Conservation (phyloP, 164 flowering plant species). For the Houttuynia cordata region DNA sequence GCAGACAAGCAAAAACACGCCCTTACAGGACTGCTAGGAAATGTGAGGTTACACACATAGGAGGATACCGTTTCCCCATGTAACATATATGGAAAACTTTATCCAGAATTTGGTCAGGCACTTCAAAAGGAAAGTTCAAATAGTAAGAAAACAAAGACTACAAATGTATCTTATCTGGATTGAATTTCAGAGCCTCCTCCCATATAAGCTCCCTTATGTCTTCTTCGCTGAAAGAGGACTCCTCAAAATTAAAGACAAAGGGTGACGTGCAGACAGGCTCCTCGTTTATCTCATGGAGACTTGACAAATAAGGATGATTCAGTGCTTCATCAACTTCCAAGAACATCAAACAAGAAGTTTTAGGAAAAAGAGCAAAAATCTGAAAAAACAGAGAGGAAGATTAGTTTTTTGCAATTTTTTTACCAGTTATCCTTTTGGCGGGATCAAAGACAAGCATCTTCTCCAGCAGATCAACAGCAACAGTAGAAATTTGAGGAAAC, state of each 20-base stretch:
- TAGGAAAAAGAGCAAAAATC: neutral
- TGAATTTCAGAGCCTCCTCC: slow-evolving; percentile 56
- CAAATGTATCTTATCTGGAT: slow-evolving; percentile 25
- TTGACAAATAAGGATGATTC: slow-evolving; percentile 57
- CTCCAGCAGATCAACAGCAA: slow-evolving; percentile 77
- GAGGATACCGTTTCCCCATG: no score
- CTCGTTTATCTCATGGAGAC: slow-evolving; percentile 88
- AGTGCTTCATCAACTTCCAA: slow-evolving; percentile 73
- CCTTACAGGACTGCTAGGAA: no score
- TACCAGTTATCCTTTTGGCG: slow-evolving; percentile 79
- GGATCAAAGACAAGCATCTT: slow-evolving; percentile 96
- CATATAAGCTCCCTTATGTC: slow-evolving; percentile 81
- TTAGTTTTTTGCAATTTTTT: neutral
- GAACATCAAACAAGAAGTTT: neutral
- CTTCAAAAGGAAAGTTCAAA: neutral
- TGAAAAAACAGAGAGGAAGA: neutral
- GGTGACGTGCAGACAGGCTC: slow-evolving; percentile 74
- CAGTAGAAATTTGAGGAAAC: slow-evolving; percentile 52
- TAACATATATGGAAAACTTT: no score
- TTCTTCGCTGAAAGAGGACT: slow-evolving; percentile 51
- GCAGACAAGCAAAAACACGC: no score
- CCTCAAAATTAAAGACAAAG: slow-evolving; percentile 72
- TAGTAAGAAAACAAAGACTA: neutral
- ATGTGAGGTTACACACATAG: no score
- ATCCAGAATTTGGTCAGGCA: neutral